A percentile compares a stretch with the other conserved stretches of the same genome.
Evolutionary conservation across 306 rosid species (phyloP).

Genomic region (Cotoneaster glaucophyllus): DNA sequence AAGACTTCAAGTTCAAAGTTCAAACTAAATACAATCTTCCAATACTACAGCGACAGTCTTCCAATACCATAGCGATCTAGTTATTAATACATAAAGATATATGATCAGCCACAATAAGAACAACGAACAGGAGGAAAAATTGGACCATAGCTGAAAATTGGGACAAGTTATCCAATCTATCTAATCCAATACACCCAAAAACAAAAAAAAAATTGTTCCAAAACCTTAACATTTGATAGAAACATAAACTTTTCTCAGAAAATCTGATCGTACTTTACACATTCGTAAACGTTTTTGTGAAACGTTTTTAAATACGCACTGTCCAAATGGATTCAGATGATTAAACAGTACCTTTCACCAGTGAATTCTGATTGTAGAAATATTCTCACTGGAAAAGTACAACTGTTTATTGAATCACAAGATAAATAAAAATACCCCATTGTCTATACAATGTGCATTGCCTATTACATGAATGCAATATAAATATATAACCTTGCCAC

Average conservation of each 20-base stretch:
- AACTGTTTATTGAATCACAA: neutral
- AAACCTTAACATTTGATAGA: too few relatives aligned
- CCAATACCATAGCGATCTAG: neutral
- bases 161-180: neutral
- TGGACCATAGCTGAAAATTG: neutral
- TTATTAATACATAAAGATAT: neutral
- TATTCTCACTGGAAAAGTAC: too few relatives aligned
- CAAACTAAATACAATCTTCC: neutral
- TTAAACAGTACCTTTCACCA: neutral
- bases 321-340: too few relatives aligned
- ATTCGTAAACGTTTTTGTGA: too few relatives aligned
- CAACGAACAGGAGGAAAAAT: neutral
- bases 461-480: neutral
- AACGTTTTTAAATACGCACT: neutral
- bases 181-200: neutral
- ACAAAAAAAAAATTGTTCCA: too few relatives aligned
- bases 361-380: neutral
- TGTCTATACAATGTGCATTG: neutral
- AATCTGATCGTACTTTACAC: neutral
- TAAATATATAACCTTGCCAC: neutral
- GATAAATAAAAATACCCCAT: neutral
- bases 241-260: neutral
- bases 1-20: neutral
- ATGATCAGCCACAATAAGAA: neutral
- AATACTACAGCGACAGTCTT: neutral